phyloP scores from a whole-genome alignment of 805 yeast species.

The Tetrapisispora iriomotensis region DNA sequence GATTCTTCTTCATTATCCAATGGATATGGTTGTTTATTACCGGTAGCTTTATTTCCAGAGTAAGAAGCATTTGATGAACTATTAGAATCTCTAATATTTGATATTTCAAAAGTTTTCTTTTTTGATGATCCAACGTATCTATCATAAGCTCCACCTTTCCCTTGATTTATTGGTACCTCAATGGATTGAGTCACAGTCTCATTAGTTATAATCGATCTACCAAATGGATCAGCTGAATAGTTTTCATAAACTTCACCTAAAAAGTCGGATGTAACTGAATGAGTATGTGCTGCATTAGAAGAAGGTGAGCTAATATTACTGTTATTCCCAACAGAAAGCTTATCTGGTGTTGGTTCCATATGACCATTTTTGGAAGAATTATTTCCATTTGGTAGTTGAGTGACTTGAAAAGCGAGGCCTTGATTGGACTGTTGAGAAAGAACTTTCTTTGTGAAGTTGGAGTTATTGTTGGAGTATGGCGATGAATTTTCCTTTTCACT shows the following conservation, averaged over 20 bases:
- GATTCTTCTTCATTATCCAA: conserved; percentile 5
- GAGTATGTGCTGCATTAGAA: not conserved
- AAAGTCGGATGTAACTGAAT: conserved; percentile 6
- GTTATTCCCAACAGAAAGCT: not conserved
- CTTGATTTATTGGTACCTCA: not conserved
- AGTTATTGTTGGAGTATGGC: not conserved
- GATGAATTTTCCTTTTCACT: conserved; percentile 1
- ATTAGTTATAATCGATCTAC: conserved; percentile 2
- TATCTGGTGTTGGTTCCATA: not conserved
- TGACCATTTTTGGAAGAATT: not conserved
- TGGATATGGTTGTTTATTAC: conserved; percentile 2
- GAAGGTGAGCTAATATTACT: too few relatives aligned
- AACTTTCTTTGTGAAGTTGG: not conserved
- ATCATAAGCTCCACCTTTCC: conserved; percentile 13
- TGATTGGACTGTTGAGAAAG: not conserved
- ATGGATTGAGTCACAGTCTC: conserved; percentile 1
- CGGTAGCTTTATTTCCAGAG: conserved; percentile 5
- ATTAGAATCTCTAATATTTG: conserved; percentile 17
- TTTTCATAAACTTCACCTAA: conserved; percentile 11
- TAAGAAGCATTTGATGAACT: conserved; percentile 10
- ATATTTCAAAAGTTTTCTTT: conserved; percentile 16
- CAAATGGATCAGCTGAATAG: conserved; percentile 8
- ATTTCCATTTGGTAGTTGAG: not conserved
- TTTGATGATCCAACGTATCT: conserved; percentile 18
- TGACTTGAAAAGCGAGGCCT: not conserved